A percentile compares a stretch with the other conserved stretches of the same genome.
These are phyloP conservation scores for Aspergillus nidulans DNA, from an alignment of 495 filamentous ascomycete genomes.

Conservation along the genomic window DNA sequence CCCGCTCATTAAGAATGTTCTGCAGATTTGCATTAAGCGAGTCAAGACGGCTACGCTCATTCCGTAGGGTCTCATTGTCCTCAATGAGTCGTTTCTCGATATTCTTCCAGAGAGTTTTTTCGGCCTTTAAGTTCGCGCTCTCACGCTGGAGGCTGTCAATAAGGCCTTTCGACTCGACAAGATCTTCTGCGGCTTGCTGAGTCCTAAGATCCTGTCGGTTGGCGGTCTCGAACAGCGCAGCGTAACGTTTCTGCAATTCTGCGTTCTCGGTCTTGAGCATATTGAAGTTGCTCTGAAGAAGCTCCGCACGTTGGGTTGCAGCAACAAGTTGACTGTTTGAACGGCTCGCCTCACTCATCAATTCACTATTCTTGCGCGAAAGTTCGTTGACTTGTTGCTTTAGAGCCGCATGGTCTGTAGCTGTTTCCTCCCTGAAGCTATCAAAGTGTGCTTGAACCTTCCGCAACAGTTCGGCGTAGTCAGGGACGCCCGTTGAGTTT, in stretches of 20 bases:
- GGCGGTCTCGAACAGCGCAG: constrained; percentile 69
- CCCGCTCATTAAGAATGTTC: constrained; percentile 82
- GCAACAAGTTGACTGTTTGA: constrained; percentile 77
- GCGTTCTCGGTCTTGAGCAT: constrained; percentile 77
- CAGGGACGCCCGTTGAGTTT: constrained; percentile 45
- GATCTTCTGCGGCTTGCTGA: constrained; percentile 89
- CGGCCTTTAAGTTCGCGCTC: constrained; percentile 86
- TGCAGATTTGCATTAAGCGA: constrained; percentile 74
- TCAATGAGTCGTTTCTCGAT: constrained; percentile 82
- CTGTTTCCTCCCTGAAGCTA: constrained; percentile 77
- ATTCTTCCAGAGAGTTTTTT: constrained; percentile 85
- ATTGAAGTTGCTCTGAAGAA: constrained; percentile 83
- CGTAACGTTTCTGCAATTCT: constrained; percentile 76
- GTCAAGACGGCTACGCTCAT: constrained; percentile 79
- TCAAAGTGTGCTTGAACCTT: constrained; percentile 91
- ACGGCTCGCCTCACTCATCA: constrained; percentile 73
- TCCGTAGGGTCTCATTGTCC: constrained; percentile 77
- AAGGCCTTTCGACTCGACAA: constrained; percentile 77
- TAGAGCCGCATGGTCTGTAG: constrained; percentile 70
- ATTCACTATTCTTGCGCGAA: constrained; percentile 70
- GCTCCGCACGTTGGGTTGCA: constrained; percentile 75
- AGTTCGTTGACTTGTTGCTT: constrained; percentile 83
- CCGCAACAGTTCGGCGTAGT: constrained; percentile 66
- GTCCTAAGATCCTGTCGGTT: constrained; percentile 85
- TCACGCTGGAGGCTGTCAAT: constrained; percentile 86